Evolutionary conservation across 2,329 filamentous ascomycete genomes (phyloP), one percentile per base, ranked within the genome.

Genomic region (Cercospora sesami): DNA sequence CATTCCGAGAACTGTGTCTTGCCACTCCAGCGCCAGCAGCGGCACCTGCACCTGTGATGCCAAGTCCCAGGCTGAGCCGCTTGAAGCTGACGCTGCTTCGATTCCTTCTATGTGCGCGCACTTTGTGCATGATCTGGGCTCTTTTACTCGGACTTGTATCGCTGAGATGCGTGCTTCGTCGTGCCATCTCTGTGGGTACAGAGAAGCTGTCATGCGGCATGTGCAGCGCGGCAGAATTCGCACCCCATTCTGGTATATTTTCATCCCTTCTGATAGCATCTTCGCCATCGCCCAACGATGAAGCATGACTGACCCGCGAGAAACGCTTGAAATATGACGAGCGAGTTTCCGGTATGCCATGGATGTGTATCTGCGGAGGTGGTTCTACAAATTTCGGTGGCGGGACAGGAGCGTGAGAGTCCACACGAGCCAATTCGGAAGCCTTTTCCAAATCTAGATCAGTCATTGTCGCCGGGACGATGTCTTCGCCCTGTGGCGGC

Each of bases 191-290:
- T 16, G 80, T 79, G 5, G 81, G 77, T 14, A 81, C 76, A 16
- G 79, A 81, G 76, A 82, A 82, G 64, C 80, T 82, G 60, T 81
- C 79, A 63, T 80, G 78, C 6, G 80, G 80, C 23, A 75, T 78
- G 67, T 81, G 79, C 33, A 79, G 76, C 2, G 76, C 77, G 42
- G 75, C 72, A 42, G 77, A 75, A 18, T 76, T 75, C 14, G 76
- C 75, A 1, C 80, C 80, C 75, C 75, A 81, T 26, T 79, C 76
- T 9, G 81, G 81, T 18, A 79, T 77, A 23, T 80, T 78, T 39
- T 77, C 75, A 16, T 78, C 75, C n/a, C 77, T 75, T 12, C 80
- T 74, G 30, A 82, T 80, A 26, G 75, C 72, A 30, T 76, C 78
- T 62, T 81, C 81, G 1, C 74, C 76, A 60, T 80, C 78, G 2